A percentile compares a stretch with the other conserved stretches of the same genome.
Evolutionary conservation across 2,329 filamentous ascomycete genomes (phyloP).

Genomic region (Didymella lethalis): DNA sequence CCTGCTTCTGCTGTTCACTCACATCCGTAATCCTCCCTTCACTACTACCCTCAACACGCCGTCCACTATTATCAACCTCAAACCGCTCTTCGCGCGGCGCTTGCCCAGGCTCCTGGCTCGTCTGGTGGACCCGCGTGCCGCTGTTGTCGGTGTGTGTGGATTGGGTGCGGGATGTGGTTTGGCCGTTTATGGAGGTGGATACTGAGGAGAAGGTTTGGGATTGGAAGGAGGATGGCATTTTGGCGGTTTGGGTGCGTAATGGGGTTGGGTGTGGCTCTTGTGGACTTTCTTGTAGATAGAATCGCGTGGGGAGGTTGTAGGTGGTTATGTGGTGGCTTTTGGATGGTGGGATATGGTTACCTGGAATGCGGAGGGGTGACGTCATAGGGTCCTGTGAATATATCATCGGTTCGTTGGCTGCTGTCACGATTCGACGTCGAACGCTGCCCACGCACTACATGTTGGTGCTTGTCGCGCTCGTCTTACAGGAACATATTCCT

Average conservation of each 20-base stretch:
- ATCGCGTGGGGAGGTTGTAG: not conserved
- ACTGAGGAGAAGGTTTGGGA: slow-evolving; percentile 39
- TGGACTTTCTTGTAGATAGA: no score
- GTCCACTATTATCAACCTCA: slow-evolving; percentile 34
- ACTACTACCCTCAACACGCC: slow-evolving; percentile 25
- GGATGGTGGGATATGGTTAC: no score
- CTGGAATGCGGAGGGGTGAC: slow-evolving; percentile 10
- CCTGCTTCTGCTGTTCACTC: slow-evolving; percentile 45
- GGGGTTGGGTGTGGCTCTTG: not conserved
- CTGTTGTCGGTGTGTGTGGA: slow-evolving; percentile 37
- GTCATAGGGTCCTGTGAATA: slow-evolving; percentile 14
- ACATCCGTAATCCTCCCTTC: slow-evolving; percentile 43
- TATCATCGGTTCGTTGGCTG: no score
- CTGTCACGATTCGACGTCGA: no score
- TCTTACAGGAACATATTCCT: not conserved
- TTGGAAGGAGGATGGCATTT: slow-evolving; percentile 35
- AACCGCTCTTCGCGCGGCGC: slow-evolving; percentile 36
- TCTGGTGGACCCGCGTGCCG: slow-evolving; percentile 40
- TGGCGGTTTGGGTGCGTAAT: not conserved
- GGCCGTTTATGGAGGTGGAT: slow-evolving; percentile 39
- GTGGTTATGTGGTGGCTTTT: not conserved
- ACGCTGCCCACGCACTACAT: no score
- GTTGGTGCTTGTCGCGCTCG: no score
- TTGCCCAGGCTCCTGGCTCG: slow-evolving; percentile 39
- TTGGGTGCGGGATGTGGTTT: slow-evolving; percentile 38